Base-by-base conservation (phyloP, 371 early-diverging fungal species). In the Capniomyces stellatus region DNA sequence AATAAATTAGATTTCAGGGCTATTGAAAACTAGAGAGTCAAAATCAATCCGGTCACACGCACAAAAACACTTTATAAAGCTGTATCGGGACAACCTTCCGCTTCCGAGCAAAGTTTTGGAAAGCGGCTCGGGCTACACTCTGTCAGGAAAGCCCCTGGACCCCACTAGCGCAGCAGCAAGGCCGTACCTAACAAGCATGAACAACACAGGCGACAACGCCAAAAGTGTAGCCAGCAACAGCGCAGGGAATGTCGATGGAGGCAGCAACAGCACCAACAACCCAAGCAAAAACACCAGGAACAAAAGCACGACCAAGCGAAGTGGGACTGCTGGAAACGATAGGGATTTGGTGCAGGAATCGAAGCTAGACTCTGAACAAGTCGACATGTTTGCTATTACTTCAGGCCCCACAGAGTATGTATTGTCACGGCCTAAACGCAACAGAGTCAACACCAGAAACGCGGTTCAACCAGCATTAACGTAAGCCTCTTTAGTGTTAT, bases 21-120 rank as follows among this genome's bases (percentile, higher is more conserved):
- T 82, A 49, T 78, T 90, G 28, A 75, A 62, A 25, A 90, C 88
- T 1, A 72, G 91, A 51, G 84, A 87, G 58, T 57, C 82, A 29
- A 81, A 85, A 56, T 85, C 88, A 3, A 82, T 90, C 51, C 72
- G 88, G 57, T 83, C 85, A 55, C 91, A 88, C 62, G 89, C 89
- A 35, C 89, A 89, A 67, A 89, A 88, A 63, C 82, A 87, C 61
- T 86, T 90, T 54, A 89, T 89, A 61, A 84, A 85, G 59, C 67
- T 90, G 63, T 90, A 72, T 63, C 70, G 90, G 42, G 91, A 87
- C 60, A 74, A 71, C 25, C 63, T 81, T 29, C 83, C 85, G 35
- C 65, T 90, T 50, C 91, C 91, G 12, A 72, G 64, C 35, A 89
- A 84, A 72, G 83, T 85, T 8, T 61, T 66, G 55, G 83, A 83